These are phyloP conservation scores for Aegilops longissima DNA, from an alignment of 176 grass and related monocot species.

Conservation along the genomic window DNA sequence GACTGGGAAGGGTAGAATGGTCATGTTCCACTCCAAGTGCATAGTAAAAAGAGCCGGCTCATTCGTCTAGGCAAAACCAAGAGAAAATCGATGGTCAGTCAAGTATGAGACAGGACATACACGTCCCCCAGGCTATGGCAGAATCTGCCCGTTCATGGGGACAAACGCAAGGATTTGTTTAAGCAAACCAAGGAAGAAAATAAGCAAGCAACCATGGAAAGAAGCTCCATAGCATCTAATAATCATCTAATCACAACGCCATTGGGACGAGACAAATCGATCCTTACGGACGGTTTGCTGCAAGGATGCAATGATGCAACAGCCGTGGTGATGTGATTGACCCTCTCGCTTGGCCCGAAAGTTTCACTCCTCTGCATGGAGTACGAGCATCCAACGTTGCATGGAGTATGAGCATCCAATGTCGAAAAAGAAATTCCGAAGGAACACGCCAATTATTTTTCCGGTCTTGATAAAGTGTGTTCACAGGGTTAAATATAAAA, in stretches of 20 bases:
- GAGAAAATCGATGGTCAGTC: not conserved
- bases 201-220: not conserved
- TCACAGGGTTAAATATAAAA: no score
- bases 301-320: not conserved
- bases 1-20: no score
- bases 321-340: not conserved
- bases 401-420: no score
- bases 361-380: no score
- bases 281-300: not conserved
- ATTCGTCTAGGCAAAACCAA: not conserved
- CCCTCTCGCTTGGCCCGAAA: not conserved
- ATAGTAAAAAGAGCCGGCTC: no score
- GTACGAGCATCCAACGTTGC: no score
- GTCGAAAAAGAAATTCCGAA: no score
- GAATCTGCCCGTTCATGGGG: not conserved
- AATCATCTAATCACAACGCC: conserved; percentile 25
- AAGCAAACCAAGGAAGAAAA: conserved; percentile 17
- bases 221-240: not conserved
- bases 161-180: not conserved
- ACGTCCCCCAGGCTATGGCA: not conserved
- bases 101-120: no score
- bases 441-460: no score
- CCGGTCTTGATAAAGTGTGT: no score
- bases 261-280: not conserved
- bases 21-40: no score